Evolutionary conservation across 139 green algal species (phyloP).

Genomic region (Astrephomene gubernaculifera): DNA sequence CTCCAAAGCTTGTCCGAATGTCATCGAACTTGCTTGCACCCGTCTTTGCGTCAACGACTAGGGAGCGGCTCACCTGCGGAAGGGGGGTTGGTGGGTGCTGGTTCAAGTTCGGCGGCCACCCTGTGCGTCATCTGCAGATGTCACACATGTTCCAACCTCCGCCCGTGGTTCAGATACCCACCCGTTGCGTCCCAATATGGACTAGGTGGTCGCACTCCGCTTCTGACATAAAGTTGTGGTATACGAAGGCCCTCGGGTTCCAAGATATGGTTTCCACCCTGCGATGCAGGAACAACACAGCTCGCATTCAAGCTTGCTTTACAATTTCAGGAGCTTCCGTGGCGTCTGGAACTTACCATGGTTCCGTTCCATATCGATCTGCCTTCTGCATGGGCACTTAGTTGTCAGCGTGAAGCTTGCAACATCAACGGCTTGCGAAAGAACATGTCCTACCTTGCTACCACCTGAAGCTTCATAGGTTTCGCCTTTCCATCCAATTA

Average conservation of each 20-base stretch:
- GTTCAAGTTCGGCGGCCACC: too few relatives aligned
- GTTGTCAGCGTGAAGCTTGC: background rate
- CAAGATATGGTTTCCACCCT: conserved; percentile 47
- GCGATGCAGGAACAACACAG: too few relatives aligned
- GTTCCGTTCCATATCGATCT: conserved; percentile 15
- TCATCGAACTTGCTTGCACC: conserved; percentile 56
- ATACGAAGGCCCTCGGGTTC: conserved; percentile 39
- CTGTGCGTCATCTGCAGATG: too few relatives aligned
- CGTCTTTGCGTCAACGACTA: conserved; percentile 71
- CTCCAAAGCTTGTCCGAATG: conserved; percentile 75
- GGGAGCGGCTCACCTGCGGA: conserved; percentile 59
- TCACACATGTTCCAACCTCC: too few relatives aligned
- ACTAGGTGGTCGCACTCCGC: conserved; percentile 50
- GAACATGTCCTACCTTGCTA: background rate
- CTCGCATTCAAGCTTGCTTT: too few relatives aligned
- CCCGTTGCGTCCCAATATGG: background rate
- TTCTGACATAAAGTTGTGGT: conserved; percentile 47
- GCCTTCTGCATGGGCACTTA: background rate
- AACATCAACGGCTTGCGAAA: background rate
- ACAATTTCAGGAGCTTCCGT: too few relatives aligned
- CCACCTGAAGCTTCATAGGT: conserved; percentile 4
- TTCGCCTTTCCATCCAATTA: conserved; percentile 37
- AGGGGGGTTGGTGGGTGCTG: background rate
- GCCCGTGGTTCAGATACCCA: background rate
- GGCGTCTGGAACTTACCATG: conserved; percentile 3